Conservation (phyloP, 768 basidiomycete species). For the Pleurotus sapidus region DNA sequence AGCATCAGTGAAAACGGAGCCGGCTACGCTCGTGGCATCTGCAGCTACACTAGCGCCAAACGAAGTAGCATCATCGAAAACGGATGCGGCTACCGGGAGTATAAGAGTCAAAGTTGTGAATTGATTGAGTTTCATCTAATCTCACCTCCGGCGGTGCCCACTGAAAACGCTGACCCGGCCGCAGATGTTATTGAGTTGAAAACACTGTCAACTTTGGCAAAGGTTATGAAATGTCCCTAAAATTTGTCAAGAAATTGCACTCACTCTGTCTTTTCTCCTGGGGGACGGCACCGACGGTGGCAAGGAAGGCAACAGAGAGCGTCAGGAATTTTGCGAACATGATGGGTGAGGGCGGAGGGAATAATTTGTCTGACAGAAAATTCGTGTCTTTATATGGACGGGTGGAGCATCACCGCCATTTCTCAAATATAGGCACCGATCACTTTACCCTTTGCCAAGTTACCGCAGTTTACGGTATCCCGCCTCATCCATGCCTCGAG, state of each 20-base stretch:
- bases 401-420: neutral
- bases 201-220: constrained; percentile 30
- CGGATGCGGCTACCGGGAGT: constrained; percentile 13
- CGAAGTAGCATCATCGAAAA: constrained; percentile 23
- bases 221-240: neutral
- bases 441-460: neutral
- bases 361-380: neutral
- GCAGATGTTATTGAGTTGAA: constrained; percentile 36
- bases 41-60: constrained; percentile 15
- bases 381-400: neutral
- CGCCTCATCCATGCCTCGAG: constrained; percentile 60
- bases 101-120: neutral
- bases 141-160: constrained; percentile 22
- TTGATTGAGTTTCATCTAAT: neutral
- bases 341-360: neutral
- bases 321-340: constrained; percentile 35
- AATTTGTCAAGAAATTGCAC: constrained; percentile 9
- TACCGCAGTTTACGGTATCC: neutral
- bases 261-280: constrained; percentile 42
- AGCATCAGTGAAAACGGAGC: constrained; percentile 16
- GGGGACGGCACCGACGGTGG: constrained; percentile 33
- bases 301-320: constrained; percentile 30
- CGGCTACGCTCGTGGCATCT: constrained; percentile 12
- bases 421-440: neutral
- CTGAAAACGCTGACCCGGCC: constrained; percentile 32